Conservation (phyloP, 768 basidiomycete species). For the Dacryopinax spathularia region DNA sequence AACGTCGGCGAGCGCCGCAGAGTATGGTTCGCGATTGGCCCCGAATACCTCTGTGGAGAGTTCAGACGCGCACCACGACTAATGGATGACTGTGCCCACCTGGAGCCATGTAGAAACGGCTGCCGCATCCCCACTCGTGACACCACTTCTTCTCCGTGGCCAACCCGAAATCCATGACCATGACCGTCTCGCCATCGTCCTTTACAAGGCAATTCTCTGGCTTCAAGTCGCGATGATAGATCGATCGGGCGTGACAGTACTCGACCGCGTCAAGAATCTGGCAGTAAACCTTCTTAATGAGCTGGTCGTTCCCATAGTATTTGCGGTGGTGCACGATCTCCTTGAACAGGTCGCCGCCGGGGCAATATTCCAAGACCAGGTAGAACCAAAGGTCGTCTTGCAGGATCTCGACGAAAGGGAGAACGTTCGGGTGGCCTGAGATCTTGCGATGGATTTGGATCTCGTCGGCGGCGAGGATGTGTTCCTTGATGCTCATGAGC, state of each 20-base stretch:
- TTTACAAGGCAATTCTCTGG: slow-evolving; percentile 51
- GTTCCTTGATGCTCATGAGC: slow-evolving; percentile 11
- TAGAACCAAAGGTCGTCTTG: slow-evolving; percentile 49
- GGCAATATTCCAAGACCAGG: slow-evolving; percentile 83
- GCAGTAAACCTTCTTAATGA: slow-evolving; percentile 82
- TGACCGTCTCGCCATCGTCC: slow-evolving; percentile 49
- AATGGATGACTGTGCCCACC: slow-evolving; percentile 22
- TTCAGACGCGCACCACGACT: not conserved
- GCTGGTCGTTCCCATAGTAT: slow-evolving; percentile 68
- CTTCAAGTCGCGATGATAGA: slow-evolving; percentile 95
- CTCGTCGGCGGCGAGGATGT: slow-evolving; percentile 30
- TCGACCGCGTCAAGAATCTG: slow-evolving; percentile 90
- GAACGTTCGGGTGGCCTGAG: slow-evolving; percentile 19
- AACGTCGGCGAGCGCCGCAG: slow-evolving; percentile 73
- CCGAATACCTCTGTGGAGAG: not conserved
- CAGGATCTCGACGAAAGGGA: slow-evolving; percentile 44
- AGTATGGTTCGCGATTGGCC: slow-evolving; percentile 33
- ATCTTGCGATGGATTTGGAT: slow-evolving; percentile 44
- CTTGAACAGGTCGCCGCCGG: slow-evolving; percentile 81
- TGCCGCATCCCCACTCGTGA: slow-evolving; percentile 87
- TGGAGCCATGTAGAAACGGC: slow-evolving; percentile 96
- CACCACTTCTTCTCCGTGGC: slow-evolving; percentile 75
- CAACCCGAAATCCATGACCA: slow-evolving; percentile 90
- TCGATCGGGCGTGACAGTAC: slow-evolving; percentile 78
- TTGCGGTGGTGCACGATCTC: slow-evolving; percentile 67